These are phyloP conservation scores for Immersiporthe knoxdaviesiana DNA, from an alignment of 2,329 filamentous ascomycete genomes.

Conservation along the genomic window DNA sequence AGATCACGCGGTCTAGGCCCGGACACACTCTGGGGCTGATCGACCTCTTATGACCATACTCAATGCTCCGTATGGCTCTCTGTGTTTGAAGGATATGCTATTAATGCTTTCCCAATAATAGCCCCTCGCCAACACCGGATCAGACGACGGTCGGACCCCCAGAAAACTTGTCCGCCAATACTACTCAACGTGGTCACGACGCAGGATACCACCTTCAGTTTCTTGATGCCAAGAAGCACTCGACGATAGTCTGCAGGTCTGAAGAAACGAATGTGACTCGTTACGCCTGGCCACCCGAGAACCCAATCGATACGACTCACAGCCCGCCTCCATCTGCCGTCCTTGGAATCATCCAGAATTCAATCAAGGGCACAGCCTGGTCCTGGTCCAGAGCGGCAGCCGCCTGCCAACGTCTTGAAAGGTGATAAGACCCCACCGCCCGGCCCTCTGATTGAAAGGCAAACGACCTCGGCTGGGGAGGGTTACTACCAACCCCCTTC, in stretches of 20 bases:
- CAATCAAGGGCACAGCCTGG: not conserved
- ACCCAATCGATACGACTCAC: not conserved
- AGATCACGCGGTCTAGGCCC: not conserved
- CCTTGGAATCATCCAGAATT: not conserved
- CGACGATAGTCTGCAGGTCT: not conserved
- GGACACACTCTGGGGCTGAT: no score
- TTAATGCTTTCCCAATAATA: no score
- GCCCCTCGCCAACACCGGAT: not conserved
- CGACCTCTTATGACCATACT: not conserved
- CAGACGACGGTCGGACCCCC: not conserved
- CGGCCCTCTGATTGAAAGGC: not conserved
- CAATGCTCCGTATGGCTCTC: not conserved
- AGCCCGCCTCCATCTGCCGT: not conserved
- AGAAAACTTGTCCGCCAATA: not conserved
- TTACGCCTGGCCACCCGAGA: not conserved
- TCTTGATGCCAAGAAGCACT: not conserved
- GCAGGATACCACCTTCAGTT: constrained; percentile 4
- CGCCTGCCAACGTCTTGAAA: not conserved
- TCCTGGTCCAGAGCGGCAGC: not conserved
- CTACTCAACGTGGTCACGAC: not conserved
- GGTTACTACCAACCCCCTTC: not conserved
- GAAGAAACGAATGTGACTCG: not conserved
- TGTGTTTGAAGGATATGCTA: not conserved
- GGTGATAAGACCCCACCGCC: not conserved
- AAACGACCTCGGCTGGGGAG: not conserved